Base-by-base conservation (phyloP, 768 basidiomycete species). In the Termitomyces sp. region DNA sequence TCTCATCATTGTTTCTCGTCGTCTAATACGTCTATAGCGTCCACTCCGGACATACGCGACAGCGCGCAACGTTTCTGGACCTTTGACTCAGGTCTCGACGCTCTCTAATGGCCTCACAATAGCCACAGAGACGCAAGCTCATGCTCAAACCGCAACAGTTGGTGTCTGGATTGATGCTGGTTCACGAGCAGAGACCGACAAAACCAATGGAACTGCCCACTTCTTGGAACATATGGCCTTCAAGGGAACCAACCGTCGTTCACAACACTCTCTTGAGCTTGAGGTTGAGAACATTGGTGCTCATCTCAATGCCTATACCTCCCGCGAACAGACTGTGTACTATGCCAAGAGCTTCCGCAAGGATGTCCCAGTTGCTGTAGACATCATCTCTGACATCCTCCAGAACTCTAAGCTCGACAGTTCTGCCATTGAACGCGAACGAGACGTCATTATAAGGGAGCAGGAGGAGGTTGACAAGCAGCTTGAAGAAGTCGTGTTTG, bases 381-480 rank as follows among this genome's bases (percentile, higher is more conserved):
- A 98, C 75, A 97, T 99, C 77, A 94, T 99, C 74, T 89, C 90
- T 67, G 97, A 99, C 74, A 98, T 99, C 68, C 83, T 98, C 46
- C 95, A 97, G 73, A 96, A 95, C 76, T 94, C 93, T 34, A 98
- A 95, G 77, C 82, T 98, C 52, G 97, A 99, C 70, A 74, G 72
- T 54, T 64, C 80, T 30, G 95, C 95, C 0, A 87, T 99, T 65
- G 97, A 98, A 76, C 80, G 95, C 63, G 97, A 98, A 78, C 86
- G 95, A 46, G 94, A 95, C 71, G 95, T 98, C 44, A 98, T 98
- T 65, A 74, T 98, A 57, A 82, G 97, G 62, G 97, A 99, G 73
- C 95, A 97, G 77, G 92, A 98, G 78, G 97, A 98, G 78, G 97
- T 98, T 33, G 95, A 97, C 77, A 98, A 98, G 79, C 95, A 97